These are phyloP conservation scores for Periconia sp. DNA, from an alignment of 2,329 filamentous ascomycete species.

Conservation along the genomic window DNA sequence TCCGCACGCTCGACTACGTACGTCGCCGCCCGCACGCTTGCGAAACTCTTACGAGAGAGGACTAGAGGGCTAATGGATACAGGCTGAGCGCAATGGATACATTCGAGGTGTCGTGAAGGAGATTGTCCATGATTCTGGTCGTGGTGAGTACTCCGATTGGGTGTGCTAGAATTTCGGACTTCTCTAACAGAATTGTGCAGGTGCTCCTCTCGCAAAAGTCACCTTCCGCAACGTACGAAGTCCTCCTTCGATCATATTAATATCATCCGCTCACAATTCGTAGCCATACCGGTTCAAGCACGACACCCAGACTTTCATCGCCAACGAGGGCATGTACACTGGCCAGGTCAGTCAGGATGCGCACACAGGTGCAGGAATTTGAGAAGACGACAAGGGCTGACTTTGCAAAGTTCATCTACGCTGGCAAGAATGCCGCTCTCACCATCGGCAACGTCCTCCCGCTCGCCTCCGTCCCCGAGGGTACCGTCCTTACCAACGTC, in stretches of 20 bases:
- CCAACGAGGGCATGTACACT: conserved; percentile 99
- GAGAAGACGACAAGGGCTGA: conserved; percentile 19
- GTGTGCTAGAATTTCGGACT: conserved; percentile 13
- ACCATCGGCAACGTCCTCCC: conserved; percentile 98
- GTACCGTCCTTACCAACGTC: conserved; percentile 99
- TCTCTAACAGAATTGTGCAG: conserved; percentile 32
- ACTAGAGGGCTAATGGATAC: conserved; percentile 45
- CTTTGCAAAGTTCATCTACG: conserved; percentile 82
- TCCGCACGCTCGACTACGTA: conserved; percentile 92
- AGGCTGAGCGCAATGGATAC: conserved; percentile 93
- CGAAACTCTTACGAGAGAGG: conserved; percentile 19
- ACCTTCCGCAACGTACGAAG: conserved; percentile 77
- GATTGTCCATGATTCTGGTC: conserved; percentile 98
- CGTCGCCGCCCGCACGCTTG: conserved; percentile 33
- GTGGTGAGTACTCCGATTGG: conserved; percentile 66
- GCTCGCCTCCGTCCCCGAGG: conserved; percentile 92
- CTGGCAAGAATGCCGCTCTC: conserved; percentile 96
- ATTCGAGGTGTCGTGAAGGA: conserved; percentile 97
- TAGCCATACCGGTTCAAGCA: conserved; percentile 95
- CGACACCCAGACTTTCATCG: conserved; percentile 98
- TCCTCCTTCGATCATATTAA: conserved; percentile 5
- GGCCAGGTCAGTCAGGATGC: conserved; percentile 68
- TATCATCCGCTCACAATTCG: conserved; percentile 22
- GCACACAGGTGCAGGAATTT: neutral
- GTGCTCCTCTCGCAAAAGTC: conserved; percentile 90